Conservation (phyloP, 192 early-diverging fungal species). For the Radiomyces spectabilis region DNA sequence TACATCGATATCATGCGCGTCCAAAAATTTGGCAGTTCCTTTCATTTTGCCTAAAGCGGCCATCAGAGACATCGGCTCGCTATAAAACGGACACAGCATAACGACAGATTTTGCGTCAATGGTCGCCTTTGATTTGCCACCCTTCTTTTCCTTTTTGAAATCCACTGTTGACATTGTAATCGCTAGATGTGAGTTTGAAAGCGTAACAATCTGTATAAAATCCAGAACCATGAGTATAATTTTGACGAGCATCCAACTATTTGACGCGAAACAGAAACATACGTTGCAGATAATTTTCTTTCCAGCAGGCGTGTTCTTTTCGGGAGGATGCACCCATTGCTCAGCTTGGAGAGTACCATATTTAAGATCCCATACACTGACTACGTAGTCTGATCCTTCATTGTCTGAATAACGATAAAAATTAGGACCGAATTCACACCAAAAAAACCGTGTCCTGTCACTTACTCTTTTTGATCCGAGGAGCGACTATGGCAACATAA, state of each 20-base stretch:
- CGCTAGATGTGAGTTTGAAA: slow-evolving; percentile 32
- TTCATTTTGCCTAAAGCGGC: slow-evolving; percentile 45
- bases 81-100: slow-evolving; percentile 35
- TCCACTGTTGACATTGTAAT: slow-evolving; percentile 25
- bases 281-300: neutral
- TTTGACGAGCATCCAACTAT: no score
- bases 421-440: neutral
- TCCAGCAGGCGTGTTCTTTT: neutral
- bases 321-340: no score
- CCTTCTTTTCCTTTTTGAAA: slow-evolving; percentile 12
- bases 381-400: slow-evolving; percentile 26
- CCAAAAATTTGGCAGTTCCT: slow-evolving; percentile 21
- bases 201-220: no score
- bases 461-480: slow-evolving; percentile 9
- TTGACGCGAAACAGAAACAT: no score
- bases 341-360: slow-evolving; percentile 47
- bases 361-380: slow-evolving; percentile 44
- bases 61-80: slow-evolving; percentile 42
- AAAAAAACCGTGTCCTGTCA: neutral
- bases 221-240: no score
- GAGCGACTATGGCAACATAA: slow-evolving; percentile 36
- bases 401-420: neutral
- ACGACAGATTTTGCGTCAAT: slow-evolving; percentile 24
- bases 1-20: neutral
- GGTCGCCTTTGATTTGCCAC: neutral